Conservation (phyloP, 805 yeast genomes). For the Henningerozyma blattae region DNA sequence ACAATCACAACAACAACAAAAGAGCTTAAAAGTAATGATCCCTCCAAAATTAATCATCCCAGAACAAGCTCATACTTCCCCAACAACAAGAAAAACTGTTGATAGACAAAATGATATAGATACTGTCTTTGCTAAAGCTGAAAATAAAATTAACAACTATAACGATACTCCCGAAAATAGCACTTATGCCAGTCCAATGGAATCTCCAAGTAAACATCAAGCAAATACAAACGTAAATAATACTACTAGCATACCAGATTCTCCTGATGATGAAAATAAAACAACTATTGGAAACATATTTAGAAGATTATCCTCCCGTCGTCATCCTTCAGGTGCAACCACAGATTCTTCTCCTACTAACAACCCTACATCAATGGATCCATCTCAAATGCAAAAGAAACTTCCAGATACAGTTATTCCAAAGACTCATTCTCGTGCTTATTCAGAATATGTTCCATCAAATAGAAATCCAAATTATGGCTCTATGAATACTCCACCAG, state of each 20-base stretch:
- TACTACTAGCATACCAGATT: conserved; percentile 7
- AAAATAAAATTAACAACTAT: conserved; percentile 20
- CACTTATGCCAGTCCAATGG: conserved; percentile 32
- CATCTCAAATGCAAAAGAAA: conserved; percentile 6
- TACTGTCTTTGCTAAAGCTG: conserved; percentile 25
- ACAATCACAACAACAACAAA: neutral
- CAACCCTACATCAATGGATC: conserved; percentile 5
- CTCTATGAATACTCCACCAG: neutral
- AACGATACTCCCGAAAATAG: conserved; percentile 22
- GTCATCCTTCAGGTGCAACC: conserved; percentile 7
- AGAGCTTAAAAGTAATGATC: conserved; percentile 14
- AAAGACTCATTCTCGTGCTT: conserved; percentile 28
- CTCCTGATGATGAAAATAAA: conserved; percentile 13
- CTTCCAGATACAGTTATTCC: conserved; percentile 3
- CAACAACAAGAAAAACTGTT: conserved; percentile 23
- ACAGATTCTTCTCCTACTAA: conserved; percentile 3
- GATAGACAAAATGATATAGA: conserved; percentile 15
- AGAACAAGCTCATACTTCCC: conserved; percentile 40
- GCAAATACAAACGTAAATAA: conserved; percentile 3
- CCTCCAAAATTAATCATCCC: conserved; percentile 34
- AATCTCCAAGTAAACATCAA: conserved; percentile 32
- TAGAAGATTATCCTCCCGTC: conserved; percentile 25
- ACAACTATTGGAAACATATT: conserved; percentile 24
- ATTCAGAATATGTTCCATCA: conserved; percentile 26
- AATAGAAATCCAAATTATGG: conserved; percentile 24